Conservation (phyloP, 2,329 filamentous ascomycete species). For the Cytospora mali region DNA sequence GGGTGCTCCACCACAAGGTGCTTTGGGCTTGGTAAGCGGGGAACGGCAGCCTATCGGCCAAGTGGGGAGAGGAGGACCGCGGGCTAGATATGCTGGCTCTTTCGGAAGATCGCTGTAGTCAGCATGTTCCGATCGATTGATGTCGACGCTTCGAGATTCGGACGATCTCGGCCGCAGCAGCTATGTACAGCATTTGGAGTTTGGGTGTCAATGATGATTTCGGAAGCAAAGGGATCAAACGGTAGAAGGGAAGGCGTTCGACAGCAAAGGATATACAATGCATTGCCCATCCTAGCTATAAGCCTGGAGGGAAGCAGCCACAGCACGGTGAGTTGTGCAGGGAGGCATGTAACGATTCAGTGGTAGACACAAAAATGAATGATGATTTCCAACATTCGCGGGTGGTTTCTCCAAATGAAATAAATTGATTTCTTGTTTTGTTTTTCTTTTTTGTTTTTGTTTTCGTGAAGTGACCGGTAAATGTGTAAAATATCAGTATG, state of each 20-base stretch:
- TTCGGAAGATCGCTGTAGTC: too few species aligned
- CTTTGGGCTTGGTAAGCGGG: constrained; percentile 59
- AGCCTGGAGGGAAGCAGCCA: neutral
- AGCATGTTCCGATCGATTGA: too few species aligned
- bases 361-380: neutral
- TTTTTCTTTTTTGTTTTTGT: too few species aligned
- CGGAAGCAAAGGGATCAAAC: neutral
- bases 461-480: too few species aligned
- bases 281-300: neutral
- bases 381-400: neutral
- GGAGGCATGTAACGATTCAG: neutral
- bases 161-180: neutral
- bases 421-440: neutral
- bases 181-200: neutral
- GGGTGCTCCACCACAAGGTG: constrained; percentile 83
- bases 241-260: constrained; percentile 2
- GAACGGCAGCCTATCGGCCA: neutral
- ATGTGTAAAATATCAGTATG: neutral
- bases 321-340: neutral
- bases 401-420: neutral
- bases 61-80: too few species aligned
- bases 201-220: neutral
- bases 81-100: too few species aligned
- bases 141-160: neutral
- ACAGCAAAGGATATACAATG: neutral